phyloP scores from a whole-genome alignment of 1,284 basidiomycete genomes.

The Pascua sp. region DNA sequence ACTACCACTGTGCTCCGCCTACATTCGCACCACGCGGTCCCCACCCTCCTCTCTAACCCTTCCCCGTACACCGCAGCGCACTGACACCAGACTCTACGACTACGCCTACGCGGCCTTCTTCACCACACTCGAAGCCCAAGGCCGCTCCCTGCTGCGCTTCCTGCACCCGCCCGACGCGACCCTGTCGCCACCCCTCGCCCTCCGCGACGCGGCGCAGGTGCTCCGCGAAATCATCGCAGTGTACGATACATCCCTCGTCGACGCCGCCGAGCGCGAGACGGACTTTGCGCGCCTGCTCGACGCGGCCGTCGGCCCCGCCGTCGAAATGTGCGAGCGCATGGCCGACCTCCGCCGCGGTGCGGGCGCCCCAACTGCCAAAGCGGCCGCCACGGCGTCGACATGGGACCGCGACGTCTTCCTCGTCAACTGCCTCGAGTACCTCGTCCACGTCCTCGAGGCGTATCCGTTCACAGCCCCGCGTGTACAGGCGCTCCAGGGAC shows the following conservation, averaged over 20 bases:
- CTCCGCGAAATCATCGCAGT: slow-evolving; percentile 83
- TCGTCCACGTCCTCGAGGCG: slow-evolving; percentile 68
- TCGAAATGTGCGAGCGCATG: slow-evolving; percentile 68
- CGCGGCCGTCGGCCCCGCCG: slow-evolving; percentile 73
- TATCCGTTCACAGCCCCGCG: slow-evolving; percentile 70
- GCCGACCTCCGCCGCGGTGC: slow-evolving; percentile 56
- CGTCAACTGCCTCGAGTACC: slow-evolving; percentile 75
- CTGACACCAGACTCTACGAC: slow-evolving; percentile 64
- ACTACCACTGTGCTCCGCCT: too few relatives aligned
- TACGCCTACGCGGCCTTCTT: slow-evolving; percentile 78
- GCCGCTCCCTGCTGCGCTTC: slow-evolving; percentile 66
- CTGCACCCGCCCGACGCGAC: slow-evolving; percentile 70
- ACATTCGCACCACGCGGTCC: too few relatives aligned
- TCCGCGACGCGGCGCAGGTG: slow-evolving; percentile 76
- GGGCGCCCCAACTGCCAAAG: neutral
- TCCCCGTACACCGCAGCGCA: neutral
- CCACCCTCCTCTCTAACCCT: too few relatives aligned
- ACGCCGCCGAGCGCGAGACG: slow-evolving; percentile 45
- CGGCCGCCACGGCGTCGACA: slow-evolving; percentile 34
- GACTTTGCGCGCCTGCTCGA: slow-evolving; percentile 71
- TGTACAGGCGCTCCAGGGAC: slow-evolving; percentile 57
- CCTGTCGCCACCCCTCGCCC: slow-evolving; percentile 68
- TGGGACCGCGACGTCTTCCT: slow-evolving; percentile 82
- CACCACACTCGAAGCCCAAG: slow-evolving; percentile 76
- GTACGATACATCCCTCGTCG: slow-evolving; percentile 73